Base-by-base conservation (phyloP, 306 rosid species). In the Prunus mira region DNA sequence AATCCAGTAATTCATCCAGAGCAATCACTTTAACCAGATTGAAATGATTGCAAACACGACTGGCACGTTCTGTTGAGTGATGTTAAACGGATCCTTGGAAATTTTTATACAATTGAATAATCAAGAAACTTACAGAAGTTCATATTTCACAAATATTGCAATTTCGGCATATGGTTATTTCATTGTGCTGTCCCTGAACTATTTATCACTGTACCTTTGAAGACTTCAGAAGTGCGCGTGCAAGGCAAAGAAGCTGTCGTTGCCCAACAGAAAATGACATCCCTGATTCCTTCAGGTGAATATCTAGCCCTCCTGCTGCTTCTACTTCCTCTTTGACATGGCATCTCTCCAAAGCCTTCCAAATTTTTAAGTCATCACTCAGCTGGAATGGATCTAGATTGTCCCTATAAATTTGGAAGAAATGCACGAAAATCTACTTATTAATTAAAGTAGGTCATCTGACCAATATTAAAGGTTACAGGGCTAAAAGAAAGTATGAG, bases 191-290 rank as follows among this genome's bases (percentile, higher is more conserved):
- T 55, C 61, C 74, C 15, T 28, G 13, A 12, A 60, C 18, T 51
- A 70, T 24, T 45, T 71, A 12, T 32, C 50, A 49, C 8, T 60
- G 56, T 64, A 90, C 97, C 90, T 90, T 95, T 0, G 96, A 90
- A 69, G 88, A 90, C 87, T 88, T 92, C 47, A 95, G 93, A 84
- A 92, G 93, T 75, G 97, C 96, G 25, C 98, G 97, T 27, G 93
- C 93, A 66, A 95, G 98, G 89, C 98, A 95, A 81, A 95, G 90
- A 79, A 95, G 97, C 76, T 95, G 98, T 54, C 93, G 79, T 69
- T 95, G 98, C 81, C 98, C 98, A 72, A 90, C 96, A 54, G 96
- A 95, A 85, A 95, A 95, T 14, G 93, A 88, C 79, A 67, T n/a
- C 81, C 93, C 93, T 9, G 92, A 79, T 82, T 87, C 95, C 84